Base-by-base conservation (phyloP, 2,329 filamentous ascomycete species). In the Penicillium sp. region DNA sequence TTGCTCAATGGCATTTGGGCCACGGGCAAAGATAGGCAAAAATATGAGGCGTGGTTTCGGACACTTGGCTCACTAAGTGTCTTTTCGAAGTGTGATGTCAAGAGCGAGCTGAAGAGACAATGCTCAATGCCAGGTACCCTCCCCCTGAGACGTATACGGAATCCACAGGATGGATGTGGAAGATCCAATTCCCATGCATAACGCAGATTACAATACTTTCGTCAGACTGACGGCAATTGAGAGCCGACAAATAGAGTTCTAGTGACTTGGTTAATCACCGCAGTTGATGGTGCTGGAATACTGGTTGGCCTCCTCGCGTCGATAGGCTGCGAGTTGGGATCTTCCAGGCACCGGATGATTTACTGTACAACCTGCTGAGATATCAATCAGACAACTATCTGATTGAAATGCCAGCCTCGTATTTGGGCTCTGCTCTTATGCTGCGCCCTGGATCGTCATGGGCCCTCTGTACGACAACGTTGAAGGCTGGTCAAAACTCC, bases 301-400 rank as follows among this genome's bases (percentile, higher is more conserved):
- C 52, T 54, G 60, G 35, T 48, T 51, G 19, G 30, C 60, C 62
- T 65, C 64, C 63, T 66, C 65, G 56, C 65, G 56, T 66, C 58
- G 17, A 58, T 26, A 44, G 55, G 31, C 30, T 35, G 26, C 29
- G 19, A 6, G 38, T 26, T 46, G 48, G 31, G 56, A 44, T 58
- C 44, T 62, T 59, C 35, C 52, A 64, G 53, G 62, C 41, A 64
- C 63, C 45, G 56, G 58, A 50, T 50, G 58, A 51, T 50, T 57
- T 45, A 56, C 48, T 41, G 26, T 57, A 38, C 52, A 44, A 47
- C 50, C 35, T 15, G 11, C 11, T 41, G 35, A 41, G 15, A 41
- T 41, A 49, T n/a, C 35, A 52, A 31, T 45, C 30, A 58, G 46
- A 30, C 45, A 35, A 41, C 44, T 15, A 57, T 56, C 49, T 26